Conservation (phyloP, 768 basidiomycete species). For the Podaxis carcinomalis region DNA sequence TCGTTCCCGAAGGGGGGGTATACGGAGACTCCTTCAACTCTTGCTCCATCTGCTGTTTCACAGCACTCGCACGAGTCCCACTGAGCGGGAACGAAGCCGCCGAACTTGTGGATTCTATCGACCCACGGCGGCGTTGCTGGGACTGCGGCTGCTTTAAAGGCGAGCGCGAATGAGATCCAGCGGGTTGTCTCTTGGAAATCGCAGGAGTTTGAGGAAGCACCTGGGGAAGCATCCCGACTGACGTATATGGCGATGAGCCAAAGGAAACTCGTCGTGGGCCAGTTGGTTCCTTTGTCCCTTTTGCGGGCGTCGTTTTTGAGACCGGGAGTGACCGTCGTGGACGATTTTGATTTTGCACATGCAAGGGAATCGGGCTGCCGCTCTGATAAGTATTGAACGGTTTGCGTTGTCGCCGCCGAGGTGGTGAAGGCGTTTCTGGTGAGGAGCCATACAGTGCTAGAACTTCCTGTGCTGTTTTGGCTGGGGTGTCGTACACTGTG, state of each 20-base stretch:
- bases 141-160: neutral
- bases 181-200: neutral
- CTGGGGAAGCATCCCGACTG: neutral
- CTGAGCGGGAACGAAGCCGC: constrained; percentile 29
- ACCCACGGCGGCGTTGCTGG: neutral
- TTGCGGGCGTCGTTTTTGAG: neutral
- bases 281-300: neutral
- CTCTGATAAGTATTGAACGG: neutral
- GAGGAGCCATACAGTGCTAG: neutral
- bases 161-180: neutral
- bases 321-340: neutral
- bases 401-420: neutral
- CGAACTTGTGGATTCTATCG: constrained; percentile 13
- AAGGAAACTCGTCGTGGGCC: neutral
- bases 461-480: neutral
- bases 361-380: neutral
- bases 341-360: neutral
- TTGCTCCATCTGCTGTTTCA: constrained; percentile 26
- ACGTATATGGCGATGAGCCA: neutral
- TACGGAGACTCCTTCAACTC: constrained; percentile 31
- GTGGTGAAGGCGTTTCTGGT: neutral
- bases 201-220: neutral
- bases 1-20: constrained; percentile 31
- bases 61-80: constrained; percentile 34
- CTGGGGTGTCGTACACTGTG: neutral